A percentile compares a stretch with the other conserved stretches of the same genome.
Evolutionary conservation across 257 asterid genomes (phyloP).

Genomic region (Solanum stenotomum): DNA sequence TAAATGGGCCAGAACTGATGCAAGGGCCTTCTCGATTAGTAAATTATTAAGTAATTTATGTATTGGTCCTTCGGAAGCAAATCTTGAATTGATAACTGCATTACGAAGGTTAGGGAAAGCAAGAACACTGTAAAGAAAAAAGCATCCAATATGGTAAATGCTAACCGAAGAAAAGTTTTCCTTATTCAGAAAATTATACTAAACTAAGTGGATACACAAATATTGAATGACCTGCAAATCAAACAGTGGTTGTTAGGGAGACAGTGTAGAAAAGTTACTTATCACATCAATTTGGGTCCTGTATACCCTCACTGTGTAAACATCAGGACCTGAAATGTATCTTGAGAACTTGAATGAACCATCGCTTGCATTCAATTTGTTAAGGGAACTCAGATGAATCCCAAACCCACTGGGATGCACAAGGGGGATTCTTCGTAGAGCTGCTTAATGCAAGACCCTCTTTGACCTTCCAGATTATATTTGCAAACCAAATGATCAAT

Average conservation of each 20-base stretch:
- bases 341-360: constrained; percentile 64
- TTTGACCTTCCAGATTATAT: constrained; percentile 41
- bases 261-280: neutral
- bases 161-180: no score
- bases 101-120: no score
- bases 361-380: constrained; percentile 35
- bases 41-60: no score
- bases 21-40: no score
- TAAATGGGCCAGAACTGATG: no score
- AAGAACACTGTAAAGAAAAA: no score
- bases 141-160: no score
- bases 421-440: constrained; percentile 64
- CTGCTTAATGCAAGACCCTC: constrained; percentile 64
- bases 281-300: neutral
- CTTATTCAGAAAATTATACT: no score
- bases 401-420: constrained; percentile 65
- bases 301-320: constrained; percentile 13
- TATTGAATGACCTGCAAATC: neutral
- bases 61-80: no score
- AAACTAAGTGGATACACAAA: no score
- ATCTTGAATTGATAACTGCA: no score
- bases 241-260: constrained; percentile 3
- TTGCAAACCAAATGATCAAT: constrained; percentile 16
- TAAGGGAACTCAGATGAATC: constrained; percentile 37
- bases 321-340: constrained; percentile 63